phyloP scores from a whole-genome alignment of 106 monocot species.

The Phalaenopsis equestris region DNA sequence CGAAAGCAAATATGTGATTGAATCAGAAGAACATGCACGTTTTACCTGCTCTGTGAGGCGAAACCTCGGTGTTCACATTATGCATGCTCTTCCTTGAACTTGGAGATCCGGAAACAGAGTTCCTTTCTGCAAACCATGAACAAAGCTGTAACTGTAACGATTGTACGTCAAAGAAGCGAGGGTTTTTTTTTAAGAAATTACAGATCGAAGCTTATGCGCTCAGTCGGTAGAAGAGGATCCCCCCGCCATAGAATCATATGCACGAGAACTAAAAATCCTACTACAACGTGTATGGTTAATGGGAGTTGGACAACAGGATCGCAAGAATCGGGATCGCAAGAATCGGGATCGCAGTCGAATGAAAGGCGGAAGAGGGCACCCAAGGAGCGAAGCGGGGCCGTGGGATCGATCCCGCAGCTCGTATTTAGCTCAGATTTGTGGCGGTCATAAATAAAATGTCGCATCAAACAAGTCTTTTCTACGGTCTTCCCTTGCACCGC shows the following conservation, averaged over 20 bases:
- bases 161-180: background rate
- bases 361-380: too few species aligned
- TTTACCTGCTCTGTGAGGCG: slow-evolving; percentile 87
- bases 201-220: background rate
- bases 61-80: slow-evolving; percentile 50
- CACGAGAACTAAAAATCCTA: background rate
- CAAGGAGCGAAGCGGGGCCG: too few species aligned
- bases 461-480: too few species aligned
- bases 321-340: too few species aligned
- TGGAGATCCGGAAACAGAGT: background rate
- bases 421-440: too few species aligned
- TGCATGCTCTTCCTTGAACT: slow-evolving; percentile 8
- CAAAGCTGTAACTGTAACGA: background rate
- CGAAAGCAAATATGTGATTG: background rate
- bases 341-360: too few species aligned
- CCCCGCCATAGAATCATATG: background rate
- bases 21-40: background rate
- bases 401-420: too few species aligned
- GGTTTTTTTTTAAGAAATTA: background rate
- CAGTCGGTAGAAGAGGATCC: background rate
- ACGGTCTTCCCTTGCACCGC: too few species aligned
- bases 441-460: too few species aligned
- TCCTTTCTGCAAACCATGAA: slow-evolving; percentile 9
- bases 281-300: background rate
- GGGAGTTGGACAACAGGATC: background rate